Evolutionary conservation across 148 eudicot genomes (phyloP).

Genomic region (Amaranthus cruentus): DNA sequence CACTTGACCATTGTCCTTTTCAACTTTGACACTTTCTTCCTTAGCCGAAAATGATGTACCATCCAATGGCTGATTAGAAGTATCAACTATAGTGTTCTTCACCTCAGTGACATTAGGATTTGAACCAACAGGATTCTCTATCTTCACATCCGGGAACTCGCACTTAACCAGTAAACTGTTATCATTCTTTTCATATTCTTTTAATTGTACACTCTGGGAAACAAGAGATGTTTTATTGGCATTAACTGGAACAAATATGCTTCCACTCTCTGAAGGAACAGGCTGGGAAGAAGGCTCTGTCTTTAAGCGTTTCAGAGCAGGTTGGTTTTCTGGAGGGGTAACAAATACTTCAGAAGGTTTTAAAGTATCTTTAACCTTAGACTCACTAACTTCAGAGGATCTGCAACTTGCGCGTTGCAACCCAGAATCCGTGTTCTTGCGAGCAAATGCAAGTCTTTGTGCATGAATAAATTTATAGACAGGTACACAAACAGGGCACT

Average conservation of each 20-base stretch:
- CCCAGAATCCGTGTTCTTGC: conserved; percentile 36
- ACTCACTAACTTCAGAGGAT: conserved; percentile 36
- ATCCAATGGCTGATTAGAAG: conserved; percentile 36
- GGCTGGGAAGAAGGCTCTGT: conserved; percentile 39
- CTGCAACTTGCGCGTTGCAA: conserved; percentile 33
- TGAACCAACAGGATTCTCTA: conserved; percentile 36
- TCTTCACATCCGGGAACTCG: conserved; percentile 49
- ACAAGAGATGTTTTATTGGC: conserved; percentile 31
- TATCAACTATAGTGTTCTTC: conserved; percentile 36
- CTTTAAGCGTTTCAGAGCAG: conserved; percentile 67
- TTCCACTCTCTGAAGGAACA: conserved; percentile 37
- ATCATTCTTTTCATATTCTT: conserved; percentile 37
- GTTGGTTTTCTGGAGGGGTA: conserved; percentile 47
- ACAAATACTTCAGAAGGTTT: conserved; percentile 33
- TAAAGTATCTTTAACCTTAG: conserved; percentile 31
- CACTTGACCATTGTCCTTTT: conserved; percentile 39
- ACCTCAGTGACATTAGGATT: conserved; percentile 34
- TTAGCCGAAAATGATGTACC: conserved; percentile 37
- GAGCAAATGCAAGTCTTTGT: conserved; percentile 31
- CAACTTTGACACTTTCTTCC: conserved; percentile 47
- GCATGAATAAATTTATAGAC: conserved; percentile 41
- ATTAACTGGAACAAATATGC: conserved; percentile 30
- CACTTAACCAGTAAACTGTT: conserved; percentile 37
- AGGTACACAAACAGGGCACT: conserved; percentile 84
- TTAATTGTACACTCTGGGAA: conserved; percentile 28